Evolutionary conservation across 306 rosid species (phyloP), one percentile per base, ranked within the genome.

Genomic region (Erythrophleum fordii): DNA sequence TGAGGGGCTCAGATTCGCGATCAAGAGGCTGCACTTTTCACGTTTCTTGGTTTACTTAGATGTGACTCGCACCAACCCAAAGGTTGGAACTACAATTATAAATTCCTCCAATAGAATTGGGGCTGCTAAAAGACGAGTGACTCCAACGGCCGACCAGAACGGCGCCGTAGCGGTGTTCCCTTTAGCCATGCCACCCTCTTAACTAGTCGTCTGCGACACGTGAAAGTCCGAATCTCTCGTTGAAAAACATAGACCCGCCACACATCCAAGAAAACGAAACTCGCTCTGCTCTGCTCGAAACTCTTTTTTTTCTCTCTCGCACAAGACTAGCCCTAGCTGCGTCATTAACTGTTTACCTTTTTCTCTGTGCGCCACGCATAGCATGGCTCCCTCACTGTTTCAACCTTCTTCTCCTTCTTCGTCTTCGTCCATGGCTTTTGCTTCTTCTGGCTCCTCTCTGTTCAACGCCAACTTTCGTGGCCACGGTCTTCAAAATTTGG

Each of bases 381-480:
- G 23, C 48, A 92, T 92, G 97, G 96, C 95, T 20, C 82, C 99
- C 13, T 95, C 92, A 1, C 85, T 91, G 78, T 25, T 88, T 68
- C 82, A 89, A 70, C 87, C 91, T 8, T 64, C 84, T 75, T 60
- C 79, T 45, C 41, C 84, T 0, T 66, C 89, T 0, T 67, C 94
- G 0, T 78, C 91, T 14, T 76, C 84, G 0, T 41, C 87, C 2
- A 13, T 59, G 81, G 4, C 76, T 8, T 80, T 80, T 13, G 42
- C 88, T 28, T 80, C 92, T 11, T 77, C 90, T 26, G 79, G 84
- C 20, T 80, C 87, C 20, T 87, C 91, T 56, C 72, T 86, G 44
- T 79, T 79, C 78, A 55, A 78, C 45, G 76, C 71, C 34, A 29
- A 62, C 55, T 74, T 81, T 76, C 86, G 45, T 37, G 26, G 37